Conservation (phyloP, 371 early-diverging fungal species). For the Vairimorpha necatrix region DNA sequence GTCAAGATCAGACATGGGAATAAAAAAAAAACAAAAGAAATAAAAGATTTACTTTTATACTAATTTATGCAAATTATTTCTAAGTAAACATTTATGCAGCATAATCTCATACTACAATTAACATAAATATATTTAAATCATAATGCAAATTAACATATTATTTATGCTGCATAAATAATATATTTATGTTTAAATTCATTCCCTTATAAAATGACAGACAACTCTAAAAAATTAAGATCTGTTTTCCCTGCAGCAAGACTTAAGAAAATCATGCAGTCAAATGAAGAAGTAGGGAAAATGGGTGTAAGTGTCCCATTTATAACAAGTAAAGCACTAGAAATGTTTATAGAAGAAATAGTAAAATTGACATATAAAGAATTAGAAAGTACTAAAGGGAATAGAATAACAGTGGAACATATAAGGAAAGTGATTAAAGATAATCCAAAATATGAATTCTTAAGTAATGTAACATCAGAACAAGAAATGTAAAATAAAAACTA, state of each 20-base stretch:
- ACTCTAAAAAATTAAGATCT: conserved; percentile 57
- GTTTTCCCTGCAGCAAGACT: conserved; percentile 74
- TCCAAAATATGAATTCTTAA: conserved; percentile 30
- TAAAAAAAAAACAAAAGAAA: too few species aligned
- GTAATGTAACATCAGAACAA: conserved; percentile 6
- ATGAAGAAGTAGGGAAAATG: conserved; percentile 99
- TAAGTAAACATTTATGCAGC: too few species aligned
- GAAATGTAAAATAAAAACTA: neutral
- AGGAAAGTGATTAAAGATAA: conserved; percentile 12
- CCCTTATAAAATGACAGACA: too few species aligned
- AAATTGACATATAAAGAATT: conserved; percentile 38
- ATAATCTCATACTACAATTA: too few species aligned
- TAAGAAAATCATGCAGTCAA: conserved; percentile 97
- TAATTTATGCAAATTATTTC: neutral
- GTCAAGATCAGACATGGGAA: conserved; percentile 2
- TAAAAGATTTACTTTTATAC: too few species aligned
- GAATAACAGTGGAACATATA: conserved; percentile 34
- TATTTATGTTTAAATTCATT: too few species aligned
- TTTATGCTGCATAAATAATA: too few species aligned
- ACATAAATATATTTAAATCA: too few species aligned
- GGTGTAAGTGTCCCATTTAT: conserved; percentile 90
- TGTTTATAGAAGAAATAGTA: conserved; percentile 60
- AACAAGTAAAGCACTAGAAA: conserved; percentile 71
- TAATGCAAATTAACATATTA: too few species aligned
- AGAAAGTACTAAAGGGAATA: conserved; percentile 34